These are phyloP conservation scores for Clonostachys chloroleuca DNA, from an alignment of 2,329 filamentous ascomycete species.

Conservation along the genomic window DNA sequence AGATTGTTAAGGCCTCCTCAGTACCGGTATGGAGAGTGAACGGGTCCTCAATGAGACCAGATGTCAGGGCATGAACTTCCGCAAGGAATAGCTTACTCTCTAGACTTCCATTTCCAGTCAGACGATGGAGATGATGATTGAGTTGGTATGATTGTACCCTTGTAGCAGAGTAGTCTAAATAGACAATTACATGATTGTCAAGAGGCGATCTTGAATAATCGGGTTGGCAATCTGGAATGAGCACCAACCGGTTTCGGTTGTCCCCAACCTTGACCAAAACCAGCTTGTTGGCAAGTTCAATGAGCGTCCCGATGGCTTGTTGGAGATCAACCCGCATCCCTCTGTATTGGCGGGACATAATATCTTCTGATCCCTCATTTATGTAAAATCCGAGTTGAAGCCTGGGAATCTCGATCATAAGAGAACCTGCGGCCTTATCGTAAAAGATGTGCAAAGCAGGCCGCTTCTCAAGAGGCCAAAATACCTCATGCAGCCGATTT, in stretches of 20 bases:
- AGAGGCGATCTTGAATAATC: no score
- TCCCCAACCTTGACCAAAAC: constrained; percentile 25
- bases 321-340: constrained; percentile 41
- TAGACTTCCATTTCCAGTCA: constrained; percentile 43
- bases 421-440: neutral
- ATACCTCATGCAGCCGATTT: neutral
- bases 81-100: constrained; percentile 43
- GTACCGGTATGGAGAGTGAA: constrained; percentile 46
- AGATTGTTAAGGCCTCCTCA: constrained; percentile 41
- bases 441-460: neutral
- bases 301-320: constrained; percentile 40
- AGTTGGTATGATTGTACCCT: constrained; percentile 36
- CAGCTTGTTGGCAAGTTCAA: constrained; percentile 44
- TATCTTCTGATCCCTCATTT: constrained; percentile 5
- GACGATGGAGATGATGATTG: constrained; percentile 37
- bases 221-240: constrained; percentile 16
- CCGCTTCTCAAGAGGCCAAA: neutral
- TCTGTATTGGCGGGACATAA: constrained; percentile 43
- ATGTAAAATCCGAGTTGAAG: constrained; percentile 42
- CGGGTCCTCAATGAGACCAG: constrained; percentile 39
- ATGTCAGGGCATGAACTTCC: constrained; percentile 49
- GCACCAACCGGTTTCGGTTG: constrained; percentile 19
- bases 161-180: constrained; percentile 9
- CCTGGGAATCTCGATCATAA: constrained; percentile 38
- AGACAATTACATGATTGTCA: constrained; percentile 14